phyloP scores from a whole-genome alignment of 176 grass and related monocot genomes.

The Avena sativa region DNA sequence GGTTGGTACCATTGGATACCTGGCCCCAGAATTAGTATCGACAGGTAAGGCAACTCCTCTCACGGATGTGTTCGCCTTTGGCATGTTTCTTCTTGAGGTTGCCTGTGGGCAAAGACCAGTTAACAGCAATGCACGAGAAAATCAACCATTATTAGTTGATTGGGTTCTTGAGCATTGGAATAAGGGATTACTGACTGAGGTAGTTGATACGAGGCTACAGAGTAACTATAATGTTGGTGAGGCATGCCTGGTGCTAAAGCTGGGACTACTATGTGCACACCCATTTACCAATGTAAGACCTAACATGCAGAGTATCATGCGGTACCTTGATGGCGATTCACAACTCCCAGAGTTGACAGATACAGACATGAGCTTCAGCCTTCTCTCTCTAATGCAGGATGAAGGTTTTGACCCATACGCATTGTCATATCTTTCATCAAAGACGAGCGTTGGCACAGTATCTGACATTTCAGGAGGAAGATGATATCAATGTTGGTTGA shows the following conservation, averaged over 20 bases:
- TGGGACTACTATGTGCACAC: conserved; percentile 57
- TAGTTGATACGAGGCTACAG: conserved; percentile 38
- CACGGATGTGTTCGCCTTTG: conserved; percentile 68
- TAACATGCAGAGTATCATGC: conserved; percentile 45
- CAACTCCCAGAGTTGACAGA: conserved; percentile 29
- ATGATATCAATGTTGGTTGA: neutral
- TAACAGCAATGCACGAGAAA: neutral
- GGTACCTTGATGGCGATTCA: conserved; percentile 43
- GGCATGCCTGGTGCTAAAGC: conserved; percentile 52
- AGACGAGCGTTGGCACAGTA: conserved; percentile 8
- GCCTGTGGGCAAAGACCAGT: conserved; percentile 40
- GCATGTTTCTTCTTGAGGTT: conserved; percentile 57
- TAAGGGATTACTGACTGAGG: conserved; percentile 6
- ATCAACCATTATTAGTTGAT: conserved; percentile 31
- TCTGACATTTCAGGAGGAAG: conserved; percentile 1
- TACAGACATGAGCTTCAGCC: conserved; percentile 24
- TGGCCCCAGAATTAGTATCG: conserved; percentile 51
- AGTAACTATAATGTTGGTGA: conserved; percentile 42
- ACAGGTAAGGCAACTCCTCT: conserved; percentile 52
- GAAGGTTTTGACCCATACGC: conserved; percentile 17
- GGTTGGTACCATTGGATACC: conserved; percentile 62
- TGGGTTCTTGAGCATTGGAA: conserved; percentile 45
- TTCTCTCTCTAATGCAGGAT: conserved; percentile 13
- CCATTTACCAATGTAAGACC: conserved; percentile 42
- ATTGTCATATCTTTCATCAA: neutral